Conservation (phyloP, 768 basidiomycete genomes). For the Lactarius hengduanensis region DNA sequence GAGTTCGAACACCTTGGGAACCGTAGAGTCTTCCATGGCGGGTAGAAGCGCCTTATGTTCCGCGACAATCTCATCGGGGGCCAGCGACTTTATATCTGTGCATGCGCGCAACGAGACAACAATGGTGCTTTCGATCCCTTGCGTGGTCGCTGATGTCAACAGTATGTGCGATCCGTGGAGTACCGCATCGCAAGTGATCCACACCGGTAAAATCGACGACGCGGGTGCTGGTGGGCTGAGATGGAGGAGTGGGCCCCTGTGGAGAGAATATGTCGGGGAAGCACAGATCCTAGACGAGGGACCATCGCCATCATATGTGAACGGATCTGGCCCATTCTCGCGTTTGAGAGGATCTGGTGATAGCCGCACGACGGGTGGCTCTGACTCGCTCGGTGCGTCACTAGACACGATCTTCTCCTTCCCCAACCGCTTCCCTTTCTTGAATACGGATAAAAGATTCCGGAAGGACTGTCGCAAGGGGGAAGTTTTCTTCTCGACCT, state of each 20-base stretch:
- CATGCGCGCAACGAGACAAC: constrained; percentile 52
- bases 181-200: constrained; percentile 48
- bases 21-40: constrained; percentile 37
- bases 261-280: constrained; percentile 26
- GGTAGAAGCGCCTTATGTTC: constrained; percentile 49
- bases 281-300: constrained; percentile 26
- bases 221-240: constrained; percentile 39
- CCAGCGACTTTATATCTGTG: constrained; percentile 61
- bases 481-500: constrained; percentile 48
- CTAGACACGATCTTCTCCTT: constrained; percentile 31
- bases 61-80: constrained; percentile 40
- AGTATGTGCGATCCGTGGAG: constrained; percentile 44
- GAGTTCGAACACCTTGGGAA: constrained; percentile 63
- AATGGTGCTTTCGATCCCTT: constrained; percentile 43
- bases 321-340: constrained; percentile 9
- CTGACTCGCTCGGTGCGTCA: constrained; percentile 18
- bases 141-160: constrained; percentile 47
- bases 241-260: constrained; percentile 48
- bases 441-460: constrained; percentile 62
- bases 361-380: not conserved
- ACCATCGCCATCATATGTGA: constrained; percentile 1
- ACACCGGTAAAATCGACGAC: constrained; percentile 40
- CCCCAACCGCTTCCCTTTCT: constrained; percentile 41
- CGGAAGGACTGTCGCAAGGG: constrained; percentile 63
- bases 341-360: not conserved